These are phyloP conservation scores for Biscogniauxia sp. DNA, from an alignment of 2,329 filamentous ascomycete species.

Conservation along the genomic window DNA sequence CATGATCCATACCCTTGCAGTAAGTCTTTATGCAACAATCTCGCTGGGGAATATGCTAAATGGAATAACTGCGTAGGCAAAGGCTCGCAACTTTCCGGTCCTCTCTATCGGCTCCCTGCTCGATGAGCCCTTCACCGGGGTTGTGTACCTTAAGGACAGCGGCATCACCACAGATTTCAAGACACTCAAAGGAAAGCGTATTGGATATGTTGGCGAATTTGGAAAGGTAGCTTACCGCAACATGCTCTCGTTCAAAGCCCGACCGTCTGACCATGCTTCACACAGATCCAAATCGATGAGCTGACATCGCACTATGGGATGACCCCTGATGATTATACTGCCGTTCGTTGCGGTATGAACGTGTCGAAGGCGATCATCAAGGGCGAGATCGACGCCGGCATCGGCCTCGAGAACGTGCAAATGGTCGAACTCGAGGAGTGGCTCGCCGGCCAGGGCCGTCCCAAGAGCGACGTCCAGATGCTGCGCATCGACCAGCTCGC, in stretches of 20 bases:
- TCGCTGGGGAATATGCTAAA: not conserved
- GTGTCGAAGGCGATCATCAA: slow-evolving; percentile 73
- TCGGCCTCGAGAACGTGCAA: slow-evolving; percentile 78
- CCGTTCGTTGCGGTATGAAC: slow-evolving; percentile 78
- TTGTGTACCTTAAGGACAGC: slow-evolving; percentile 71
- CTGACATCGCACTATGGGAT: slow-evolving; percentile 76
- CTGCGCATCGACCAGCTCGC: slow-evolving; percentile 78
- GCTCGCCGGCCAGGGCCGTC: slow-evolving; percentile 62
- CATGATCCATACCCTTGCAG: slow-evolving; percentile 79
- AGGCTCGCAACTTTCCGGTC: slow-evolving; percentile 72
- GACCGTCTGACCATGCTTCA: not conserved
- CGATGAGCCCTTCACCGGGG: slow-evolving; percentile 77
- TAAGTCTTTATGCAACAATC: slow-evolving; percentile 33
- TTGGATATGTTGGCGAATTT: slow-evolving; percentile 78
- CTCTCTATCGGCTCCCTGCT: slow-evolving; percentile 71
- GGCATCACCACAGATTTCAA: slow-evolving; percentile 75
- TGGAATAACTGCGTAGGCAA: slow-evolving; percentile 49
- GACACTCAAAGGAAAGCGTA: slow-evolving; percentile 71
- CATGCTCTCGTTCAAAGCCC: no score
- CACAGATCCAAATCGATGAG: slow-evolving; percentile 73
- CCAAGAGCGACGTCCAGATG: slow-evolving; percentile 71
- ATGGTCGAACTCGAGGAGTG: slow-evolving; percentile 81
- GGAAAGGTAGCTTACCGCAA: slow-evolving; percentile 48
- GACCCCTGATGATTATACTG: slow-evolving; percentile 69
- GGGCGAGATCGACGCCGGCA: slow-evolving; percentile 70